Percentiles rank a stretch among this genome's conserved stretches.
These are phyloP conservation scores for Sporobolomyces pararoseus DNA, from an alignment of 768 basidiomycete species.

Conservation along the genomic window DNA sequence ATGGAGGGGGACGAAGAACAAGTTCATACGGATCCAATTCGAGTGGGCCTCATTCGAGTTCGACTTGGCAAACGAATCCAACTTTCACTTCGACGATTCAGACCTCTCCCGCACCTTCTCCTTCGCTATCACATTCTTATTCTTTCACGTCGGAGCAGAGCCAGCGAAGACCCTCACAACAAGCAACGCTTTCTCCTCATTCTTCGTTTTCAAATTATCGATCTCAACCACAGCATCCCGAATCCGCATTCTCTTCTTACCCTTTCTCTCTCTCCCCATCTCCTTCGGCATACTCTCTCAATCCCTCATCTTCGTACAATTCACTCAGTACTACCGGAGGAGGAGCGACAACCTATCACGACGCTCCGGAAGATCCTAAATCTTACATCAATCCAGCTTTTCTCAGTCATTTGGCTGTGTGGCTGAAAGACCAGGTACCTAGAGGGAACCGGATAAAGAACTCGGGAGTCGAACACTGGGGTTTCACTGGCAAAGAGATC, in stretches of 20 bases:
- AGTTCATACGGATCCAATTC: slow-evolving; percentile 9
- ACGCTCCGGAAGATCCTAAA: slow-evolving; percentile 1
- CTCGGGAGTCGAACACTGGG: slow-evolving; percentile 73
- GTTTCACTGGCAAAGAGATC: slow-evolving; percentile 91
- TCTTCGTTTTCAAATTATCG: not conserved
- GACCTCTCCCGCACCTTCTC: not conserved
- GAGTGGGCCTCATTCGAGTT: not conserved
- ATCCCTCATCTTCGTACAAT: not conserved
- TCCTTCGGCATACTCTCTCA: not conserved
- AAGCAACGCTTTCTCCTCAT: slow-evolving; percentile 19
- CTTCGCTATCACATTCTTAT: slow-evolving; percentile 3
- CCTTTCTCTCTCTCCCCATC: slow-evolving; percentile 2
- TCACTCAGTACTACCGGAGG: not conserved
- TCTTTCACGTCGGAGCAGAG: slow-evolving; percentile 1
- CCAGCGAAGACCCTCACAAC: not conserved
- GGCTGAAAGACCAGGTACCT: slow-evolving; percentile 83
- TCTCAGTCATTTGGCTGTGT: slow-evolving; percentile 81
- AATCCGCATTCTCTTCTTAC: not conserved
- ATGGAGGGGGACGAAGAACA: not conserved
- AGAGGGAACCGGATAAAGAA: slow-evolving; percentile 84
- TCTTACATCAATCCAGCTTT: slow-evolving; percentile 68
- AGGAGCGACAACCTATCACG: not conserved
- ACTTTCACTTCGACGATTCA: not conserved
- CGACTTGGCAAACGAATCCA: slow-evolving; percentile 7
- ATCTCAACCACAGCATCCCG: not conserved